Evolutionary conservation across 768 basidiomycete species (phyloP), one percentile per base, ranked within the genome.

Genomic region (Daedaleopsis nitida): DNA sequence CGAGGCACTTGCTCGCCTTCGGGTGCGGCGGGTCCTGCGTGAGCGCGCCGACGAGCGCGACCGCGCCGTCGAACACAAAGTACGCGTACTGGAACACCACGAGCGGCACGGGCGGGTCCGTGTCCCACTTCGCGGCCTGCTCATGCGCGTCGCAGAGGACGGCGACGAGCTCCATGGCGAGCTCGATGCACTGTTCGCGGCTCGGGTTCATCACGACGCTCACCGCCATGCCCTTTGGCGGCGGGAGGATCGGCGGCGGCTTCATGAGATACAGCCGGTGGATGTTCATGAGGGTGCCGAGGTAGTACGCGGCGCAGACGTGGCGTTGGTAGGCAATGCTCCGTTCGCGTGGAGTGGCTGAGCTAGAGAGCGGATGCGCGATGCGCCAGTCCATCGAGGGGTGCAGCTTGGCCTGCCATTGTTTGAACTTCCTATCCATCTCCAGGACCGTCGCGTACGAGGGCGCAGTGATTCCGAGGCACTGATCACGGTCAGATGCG

Each of bases 281-380:
- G 3, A 85, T 68, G 60, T 81, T 82, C 59, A 80, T 72, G 38
- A 80, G 76, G 10, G 70, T 76, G 24, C 77, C 73, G 27, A 81
- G 72, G 65, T 80, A 82, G 80, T 81, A 82, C 13, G 77, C 80
- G 23, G 77, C 74, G 27, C 83, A 73, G 16, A 73, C 75, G 65
- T 80, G 77, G 35, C 79, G 69, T 61, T 83, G 81, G 39, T 74
- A 78, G 13, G 74, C 65, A n/a, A 77, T 65, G 13, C 70, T 69
- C 50, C 72, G 65, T 38, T 80, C 78, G 14, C 57, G 68, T 68
- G 44, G 59, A 58, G 32, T 67, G 57, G 38, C n/a, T 6, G 56
- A 37, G 23, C 51, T 38, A 3, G 56, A 52, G 8, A 55, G 52
- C 1, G 34, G 32, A 17, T 56, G 62, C 52, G 73, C 70, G 24